These are phyloP conservation scores for Endotrypanum monterogeii DNA, from an alignment of 208 protist genomes.

Conservation along the genomic window DNA sequence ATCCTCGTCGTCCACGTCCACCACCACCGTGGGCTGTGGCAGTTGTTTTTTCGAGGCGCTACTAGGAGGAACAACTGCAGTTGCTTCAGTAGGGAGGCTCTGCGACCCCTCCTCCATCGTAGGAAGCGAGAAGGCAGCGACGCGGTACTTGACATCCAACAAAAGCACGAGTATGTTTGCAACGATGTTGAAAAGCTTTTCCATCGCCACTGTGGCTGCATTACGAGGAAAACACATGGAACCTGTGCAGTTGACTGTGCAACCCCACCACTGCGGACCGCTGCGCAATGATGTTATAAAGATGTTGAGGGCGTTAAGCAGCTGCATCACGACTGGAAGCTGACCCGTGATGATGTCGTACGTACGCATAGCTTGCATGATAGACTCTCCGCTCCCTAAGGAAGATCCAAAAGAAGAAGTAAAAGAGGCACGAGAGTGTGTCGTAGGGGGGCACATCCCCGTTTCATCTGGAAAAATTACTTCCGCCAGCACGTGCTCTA, in stretches of 20 bases:
- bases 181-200: neutral
- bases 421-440: neutral
- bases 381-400: neutral
- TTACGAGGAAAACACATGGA: too few species aligned
- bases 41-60: neutral
- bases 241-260: neutral
- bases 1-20: slow-evolving; percentile 13
- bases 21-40: neutral
- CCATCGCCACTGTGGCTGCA: neutral
- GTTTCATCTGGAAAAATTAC: neutral
- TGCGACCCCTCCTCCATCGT: neutral
- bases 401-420: neutral
- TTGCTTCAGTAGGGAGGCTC: neutral
- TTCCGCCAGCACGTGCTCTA: neutral
- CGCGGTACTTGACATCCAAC: slow-evolving; percentile 9
- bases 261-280: slow-evolving; percentile 1
- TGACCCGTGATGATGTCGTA: slow-evolving; percentile 16
- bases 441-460: neutral
- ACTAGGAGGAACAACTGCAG: neutral
- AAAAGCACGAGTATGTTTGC: neutral
- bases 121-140: neutral
- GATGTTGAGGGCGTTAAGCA: slow-evolving; percentile 3
- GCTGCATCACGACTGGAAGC: slow-evolving; percentile 11
- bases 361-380: neutral
- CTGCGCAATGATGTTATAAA: neutral